Percentiles rank a stretch among this genome's conserved stretches.
Conservation (phyloP, 345 rosid genomes). For the Adansonia digitata region DNA sequence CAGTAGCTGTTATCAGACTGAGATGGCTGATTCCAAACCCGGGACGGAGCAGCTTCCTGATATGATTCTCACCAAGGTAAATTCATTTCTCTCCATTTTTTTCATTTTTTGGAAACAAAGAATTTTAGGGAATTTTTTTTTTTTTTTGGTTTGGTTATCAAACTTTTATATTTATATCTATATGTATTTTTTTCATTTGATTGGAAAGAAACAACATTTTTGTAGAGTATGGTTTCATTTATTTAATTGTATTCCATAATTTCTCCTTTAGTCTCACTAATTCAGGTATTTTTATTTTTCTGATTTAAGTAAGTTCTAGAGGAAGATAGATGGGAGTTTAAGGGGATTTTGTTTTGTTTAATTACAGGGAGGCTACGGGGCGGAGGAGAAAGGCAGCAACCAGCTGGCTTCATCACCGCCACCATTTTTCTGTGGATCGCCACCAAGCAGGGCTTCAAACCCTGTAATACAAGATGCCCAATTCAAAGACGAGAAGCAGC, state of each 20-base stretch:
- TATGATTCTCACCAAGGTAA: conserved; percentile 50
- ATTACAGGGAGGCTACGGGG: conserved; percentile 44
- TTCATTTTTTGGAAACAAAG: too few species aligned
- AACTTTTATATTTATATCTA: too few species aligned
- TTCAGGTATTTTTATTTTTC: too few species aligned
- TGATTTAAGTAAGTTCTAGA: too few species aligned
- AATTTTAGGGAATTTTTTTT: neutral
- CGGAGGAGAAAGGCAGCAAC: conserved; percentile 18
- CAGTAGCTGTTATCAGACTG: conserved; percentile 30
- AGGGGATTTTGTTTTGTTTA: neutral
- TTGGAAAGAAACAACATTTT: too few species aligned
- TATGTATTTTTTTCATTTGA: too few species aligned
- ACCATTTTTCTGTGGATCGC: conserved; percentile 68
- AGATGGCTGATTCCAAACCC: conserved; percentile 45
- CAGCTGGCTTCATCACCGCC: conserved; percentile 51
- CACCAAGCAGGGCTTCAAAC: conserved; percentile 63
- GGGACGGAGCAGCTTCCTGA: conserved; percentile 67
- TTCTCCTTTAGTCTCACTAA: too few species aligned
- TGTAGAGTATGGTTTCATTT: too few species aligned
- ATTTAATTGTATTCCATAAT: too few species aligned
- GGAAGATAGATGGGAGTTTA: neutral
- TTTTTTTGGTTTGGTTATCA: too few species aligned
- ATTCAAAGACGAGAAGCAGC: conserved; percentile 43
- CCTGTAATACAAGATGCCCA: conserved; percentile 64
- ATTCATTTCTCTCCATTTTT: neutral